A percentile compares a stretch with the other conserved stretches of the same genome.
These are phyloP conservation scores for Tephrocybe sp. DNA, from an alignment of 768 basidiomycete species.

Conservation along the genomic window DNA sequence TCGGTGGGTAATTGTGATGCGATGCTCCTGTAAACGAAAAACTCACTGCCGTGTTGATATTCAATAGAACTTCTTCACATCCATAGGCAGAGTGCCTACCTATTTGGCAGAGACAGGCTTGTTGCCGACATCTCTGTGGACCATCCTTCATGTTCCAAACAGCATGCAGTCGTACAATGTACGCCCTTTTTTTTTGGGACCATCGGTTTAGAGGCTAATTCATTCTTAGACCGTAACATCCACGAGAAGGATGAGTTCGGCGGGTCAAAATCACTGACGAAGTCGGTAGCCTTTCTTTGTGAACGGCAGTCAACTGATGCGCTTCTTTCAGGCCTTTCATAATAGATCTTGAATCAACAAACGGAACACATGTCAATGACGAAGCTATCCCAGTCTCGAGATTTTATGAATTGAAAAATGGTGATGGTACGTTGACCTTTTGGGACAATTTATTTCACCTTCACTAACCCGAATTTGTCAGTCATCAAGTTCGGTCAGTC, in stretches of 20 bases:
- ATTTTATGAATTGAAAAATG: conserved; percentile 79
- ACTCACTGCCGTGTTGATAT: not conserved
- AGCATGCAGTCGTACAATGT: conserved; percentile 97
- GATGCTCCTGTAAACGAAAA: not conserved
- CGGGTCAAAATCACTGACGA: conserved; percentile 69
- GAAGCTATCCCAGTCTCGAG: conserved; percentile 80
- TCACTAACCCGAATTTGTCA: conserved; percentile 24
- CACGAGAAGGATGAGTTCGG: conserved; percentile 89
- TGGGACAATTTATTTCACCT: conserved; percentile 1
- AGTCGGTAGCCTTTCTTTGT: conserved; percentile 52
- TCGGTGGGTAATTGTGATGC: conserved; percentile 56
- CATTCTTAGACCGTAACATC: conserved; percentile 69
- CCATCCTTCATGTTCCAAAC: conserved; percentile 97
- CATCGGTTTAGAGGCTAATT: conserved; percentile 10
- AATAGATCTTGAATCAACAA: conserved; percentile 98
- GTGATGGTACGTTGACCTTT: conserved; percentile 66
- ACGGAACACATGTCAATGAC: conserved; percentile 91
- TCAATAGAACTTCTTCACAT: conserved; percentile 84
- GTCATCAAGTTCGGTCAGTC: conserved; percentile 88
- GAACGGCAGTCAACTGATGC: conserved; percentile 3
- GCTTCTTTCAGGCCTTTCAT: conserved; percentile 78
- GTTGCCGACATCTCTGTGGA: conserved; percentile 88
- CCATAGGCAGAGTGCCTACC: conserved; percentile 90
- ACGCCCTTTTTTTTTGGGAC: conserved; percentile 25
- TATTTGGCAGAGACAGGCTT: conserved; percentile 85